These are phyloP conservation scores for Russula dissimulans DNA, from an alignment of 768 basidiomycete species.

Conservation along the genomic window DNA sequence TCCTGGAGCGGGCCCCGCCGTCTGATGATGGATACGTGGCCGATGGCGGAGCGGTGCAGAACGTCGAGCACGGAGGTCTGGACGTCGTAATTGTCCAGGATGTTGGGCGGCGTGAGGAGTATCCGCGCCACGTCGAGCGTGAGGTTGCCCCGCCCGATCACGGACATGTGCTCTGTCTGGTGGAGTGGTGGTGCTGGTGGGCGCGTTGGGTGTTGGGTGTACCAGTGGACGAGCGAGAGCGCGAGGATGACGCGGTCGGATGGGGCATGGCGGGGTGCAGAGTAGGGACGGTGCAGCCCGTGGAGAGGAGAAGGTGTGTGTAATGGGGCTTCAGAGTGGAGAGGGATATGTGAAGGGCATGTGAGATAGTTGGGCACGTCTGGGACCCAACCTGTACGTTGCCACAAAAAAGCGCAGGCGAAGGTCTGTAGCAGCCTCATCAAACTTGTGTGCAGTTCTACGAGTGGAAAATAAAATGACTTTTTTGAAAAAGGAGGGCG, in stretches of 20 bases:
- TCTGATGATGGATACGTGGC: conserved; percentile 75
- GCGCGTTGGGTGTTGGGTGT: conserved; percentile 80
- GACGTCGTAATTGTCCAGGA: conserved; percentile 66
- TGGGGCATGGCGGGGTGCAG: conserved; percentile 46
- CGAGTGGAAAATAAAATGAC: not conserved
- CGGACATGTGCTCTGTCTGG: conserved; percentile 56
- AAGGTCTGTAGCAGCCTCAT: conserved; percentile 64
- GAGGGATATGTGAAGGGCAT: conserved; percentile 52
- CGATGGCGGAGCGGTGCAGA: conserved; percentile 50
- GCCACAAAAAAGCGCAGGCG: conserved; percentile 86
- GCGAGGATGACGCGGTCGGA: conserved; percentile 55
- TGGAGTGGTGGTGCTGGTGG: conserved; percentile 56
- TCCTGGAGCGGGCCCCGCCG: conserved; percentile 84
- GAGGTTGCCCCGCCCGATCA: conserved; percentile 94
- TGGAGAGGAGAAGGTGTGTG: conserved; percentile 78
- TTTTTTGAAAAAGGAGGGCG: too few relatives aligned
- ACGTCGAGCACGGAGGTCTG: conserved; percentile 64
- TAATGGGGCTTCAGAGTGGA: conserved; percentile 58
- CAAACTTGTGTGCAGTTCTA: conserved; percentile 98
- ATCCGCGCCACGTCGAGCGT: conserved; percentile 88
- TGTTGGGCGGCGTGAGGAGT: conserved; percentile 60
- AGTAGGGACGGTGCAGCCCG: conserved; percentile 67
- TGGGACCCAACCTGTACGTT: conserved; percentile 57
- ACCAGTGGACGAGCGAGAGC: conserved; percentile 88
- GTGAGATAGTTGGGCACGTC: conserved; percentile 35